Conservation (phyloP, 2,329 filamentous ascomycete genomes). For the Pseudogymnoascus sp. region DNA sequence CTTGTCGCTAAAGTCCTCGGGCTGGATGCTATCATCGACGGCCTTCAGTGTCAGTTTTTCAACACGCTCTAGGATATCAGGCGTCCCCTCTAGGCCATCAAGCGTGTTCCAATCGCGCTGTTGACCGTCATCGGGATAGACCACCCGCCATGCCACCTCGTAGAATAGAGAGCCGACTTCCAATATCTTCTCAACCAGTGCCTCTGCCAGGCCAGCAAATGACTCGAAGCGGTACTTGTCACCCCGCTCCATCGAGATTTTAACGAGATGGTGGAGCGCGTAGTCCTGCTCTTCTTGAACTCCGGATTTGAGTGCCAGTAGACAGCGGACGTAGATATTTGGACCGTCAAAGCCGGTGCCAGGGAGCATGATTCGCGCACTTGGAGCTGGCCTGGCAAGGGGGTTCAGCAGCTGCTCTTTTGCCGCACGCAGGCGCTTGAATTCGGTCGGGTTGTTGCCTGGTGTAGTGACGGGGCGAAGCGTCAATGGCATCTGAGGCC, state of each 20-base stretch:
- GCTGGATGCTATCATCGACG: conserved; percentile 60
- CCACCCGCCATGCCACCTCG: conserved; percentile 71
- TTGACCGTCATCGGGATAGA: conserved; percentile 56
- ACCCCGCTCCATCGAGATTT: conserved; percentile 88
- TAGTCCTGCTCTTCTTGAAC: conserved; percentile 82
- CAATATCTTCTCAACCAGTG: conserved; percentile 75
- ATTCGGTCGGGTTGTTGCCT: conserved; percentile 62
- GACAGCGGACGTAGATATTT: conserved; percentile 84
- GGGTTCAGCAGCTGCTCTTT: conserved; percentile 30
- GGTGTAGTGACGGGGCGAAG: conserved; percentile 69
- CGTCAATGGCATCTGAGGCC: conserved; percentile 51
- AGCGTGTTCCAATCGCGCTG: conserved; percentile 43
- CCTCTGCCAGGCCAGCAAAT: conserved; percentile 81
- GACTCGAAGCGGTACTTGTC: conserved; percentile 95
- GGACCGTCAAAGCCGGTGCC: conserved; percentile 62
- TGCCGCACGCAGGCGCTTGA: conserved; percentile 45
- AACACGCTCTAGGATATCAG: conserved; percentile 66
- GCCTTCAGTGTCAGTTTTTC: conserved; percentile 50
- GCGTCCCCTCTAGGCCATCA: conserved; percentile 59
- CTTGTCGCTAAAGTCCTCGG: conserved; percentile 59
- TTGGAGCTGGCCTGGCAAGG: conserved; percentile 34
- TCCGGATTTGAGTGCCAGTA: conserved; percentile 73
- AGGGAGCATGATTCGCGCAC: conserved; percentile 46
- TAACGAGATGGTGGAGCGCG: conserved; percentile 84
- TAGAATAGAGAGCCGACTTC: conserved; percentile 74